These are phyloP conservation scores for Metschnikowia borealis DNA, from an alignment of 805 yeast species.

Conservation along the genomic window DNA sequence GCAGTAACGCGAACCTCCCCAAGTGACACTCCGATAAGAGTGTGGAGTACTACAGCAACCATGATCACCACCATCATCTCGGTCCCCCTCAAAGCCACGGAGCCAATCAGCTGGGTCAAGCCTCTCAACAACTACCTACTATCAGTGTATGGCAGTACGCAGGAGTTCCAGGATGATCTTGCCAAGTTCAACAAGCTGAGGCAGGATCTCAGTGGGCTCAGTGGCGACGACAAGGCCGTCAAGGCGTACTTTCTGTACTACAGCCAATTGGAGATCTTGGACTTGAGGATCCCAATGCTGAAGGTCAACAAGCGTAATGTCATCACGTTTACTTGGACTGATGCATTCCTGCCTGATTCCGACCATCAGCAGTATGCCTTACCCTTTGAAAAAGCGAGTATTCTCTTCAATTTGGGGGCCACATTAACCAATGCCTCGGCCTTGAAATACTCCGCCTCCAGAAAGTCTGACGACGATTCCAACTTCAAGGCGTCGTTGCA, in stretches of 20 bases:
- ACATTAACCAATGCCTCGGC: conserved; percentile 50
- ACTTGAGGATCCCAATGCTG: conserved; percentile 67
- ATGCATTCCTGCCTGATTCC: conserved; percentile 51
- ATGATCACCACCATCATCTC: conserved; percentile 21
- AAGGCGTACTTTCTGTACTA: conserved; percentile 65
- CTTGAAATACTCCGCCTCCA: conserved; percentile 26
- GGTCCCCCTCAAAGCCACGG: conserved; percentile 42
- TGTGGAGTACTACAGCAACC: neutral
- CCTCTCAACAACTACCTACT: conserved; percentile 57
- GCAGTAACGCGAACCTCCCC: conserved; percentile 1
- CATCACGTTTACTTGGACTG: conserved; percentile 73
- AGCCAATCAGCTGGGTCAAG: conserved; percentile 60
- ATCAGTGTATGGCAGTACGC: conserved; percentile 57
- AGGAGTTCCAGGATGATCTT: conserved; percentile 57
- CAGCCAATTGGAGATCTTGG: conserved; percentile 76
- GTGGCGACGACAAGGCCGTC: conserved; percentile 42
- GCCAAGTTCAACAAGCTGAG: conserved; percentile 53
- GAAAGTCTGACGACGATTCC: conserved; percentile 29
- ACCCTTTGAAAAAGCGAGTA: conserved; percentile 86
- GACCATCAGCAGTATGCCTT: conserved; percentile 68
- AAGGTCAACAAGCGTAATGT: conserved; percentile 42
- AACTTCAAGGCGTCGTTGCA: conserved; percentile 58
- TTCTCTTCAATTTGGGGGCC: conserved; percentile 75
- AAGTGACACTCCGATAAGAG: neutral
- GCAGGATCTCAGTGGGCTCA: conserved; percentile 51